Base-by-base conservation (phyloP, 208 protist species). In the Vickermania spadyakhi region DNA sequence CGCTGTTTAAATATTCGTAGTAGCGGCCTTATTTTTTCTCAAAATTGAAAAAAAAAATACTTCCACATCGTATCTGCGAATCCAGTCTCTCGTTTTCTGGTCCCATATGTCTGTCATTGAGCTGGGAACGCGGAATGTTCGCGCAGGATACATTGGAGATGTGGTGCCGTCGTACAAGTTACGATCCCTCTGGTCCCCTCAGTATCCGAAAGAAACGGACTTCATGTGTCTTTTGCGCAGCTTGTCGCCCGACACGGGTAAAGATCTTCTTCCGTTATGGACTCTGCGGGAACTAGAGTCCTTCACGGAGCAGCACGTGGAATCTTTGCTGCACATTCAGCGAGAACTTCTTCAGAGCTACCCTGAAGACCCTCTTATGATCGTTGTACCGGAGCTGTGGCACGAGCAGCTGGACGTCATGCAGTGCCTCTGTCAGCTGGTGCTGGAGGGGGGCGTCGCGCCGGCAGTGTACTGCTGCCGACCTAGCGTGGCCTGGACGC, bases 321-420 rank as follows among this genome's bases (percentile, higher is more conserved):
- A 69, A 22, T 53, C 77, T 3, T 62, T 94, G 25, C 57, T 51
- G 7, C 68, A 71, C 31, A 68, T 91, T 28, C 79, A 82, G 60
- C 45, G 50, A 13, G 57, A 69, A n/a, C 49, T 77, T 18, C 71
- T 93, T 7, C 53, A 68, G 31, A 86, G 75, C 60, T 29, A 29
- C 23, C 0, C 62, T 56, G 70, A 75, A 41, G 77, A 87, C 52
- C 81, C 84, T 41, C 77, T 91, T 25, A 80, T 86, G 66, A 73
- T 94, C 14, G 79, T 94, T 21, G 22, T 88, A 29, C 87, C 83
- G 3, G 87, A 94, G 68, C 52, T 68, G 29, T 94, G 84, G 87
- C 79, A 87, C 58, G 79, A 85, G 42, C 64, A 72, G 31, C 55
- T 54, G 11, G 79, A 85, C n/a, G 60, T 89, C 18, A 65, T 94